Percentiles rank a stretch among this genome's conserved stretches.
Conservation (phyloP, 441 rosid species). For the Pelargonium citronellum region DNA sequence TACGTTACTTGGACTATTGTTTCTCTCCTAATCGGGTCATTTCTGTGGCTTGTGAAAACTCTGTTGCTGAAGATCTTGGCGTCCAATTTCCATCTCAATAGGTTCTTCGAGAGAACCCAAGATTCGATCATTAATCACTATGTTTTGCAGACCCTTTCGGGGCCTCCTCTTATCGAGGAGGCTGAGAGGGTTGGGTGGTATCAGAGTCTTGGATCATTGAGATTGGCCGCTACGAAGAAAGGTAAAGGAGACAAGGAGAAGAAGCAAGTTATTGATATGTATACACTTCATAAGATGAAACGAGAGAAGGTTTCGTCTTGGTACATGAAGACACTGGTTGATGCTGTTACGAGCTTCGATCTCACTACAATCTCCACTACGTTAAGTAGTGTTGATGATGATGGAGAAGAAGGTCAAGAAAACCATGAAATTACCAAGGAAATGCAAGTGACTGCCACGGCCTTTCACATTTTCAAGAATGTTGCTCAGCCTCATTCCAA, state of each 20-base stretch:
- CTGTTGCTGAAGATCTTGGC: constrained; percentile 71
- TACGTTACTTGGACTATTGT: constrained; percentile 59
- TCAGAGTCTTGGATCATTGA: constrained; percentile 40
- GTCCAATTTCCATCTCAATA: constrained; percentile 67
- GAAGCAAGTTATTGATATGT: constrained; percentile 69
- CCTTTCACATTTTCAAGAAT: constrained; percentile 51
- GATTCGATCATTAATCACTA: constrained; percentile 81
- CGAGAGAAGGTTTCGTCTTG: constrained; percentile 78
- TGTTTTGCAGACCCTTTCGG: constrained; percentile 66
- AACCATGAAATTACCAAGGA: constrained; percentile 73
- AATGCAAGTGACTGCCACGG: constrained; percentile 74
- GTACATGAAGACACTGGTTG: constrained; percentile 83
- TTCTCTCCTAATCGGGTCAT: constrained; percentile 55
- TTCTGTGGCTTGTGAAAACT: constrained; percentile 63
- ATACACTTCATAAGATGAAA: constrained; percentile 59
- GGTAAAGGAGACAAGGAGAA: constrained; percentile 20
- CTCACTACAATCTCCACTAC: constrained; percentile 64
- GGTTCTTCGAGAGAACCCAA: constrained; percentile 83
- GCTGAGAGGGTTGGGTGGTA: constrained; percentile 46
- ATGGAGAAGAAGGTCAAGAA: constrained; percentile 27
- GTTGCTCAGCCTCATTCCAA: constrained; percentile 34
- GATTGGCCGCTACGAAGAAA: constrained; percentile 41
- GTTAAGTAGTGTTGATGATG: constrained; percentile 33
- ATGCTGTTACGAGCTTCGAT: constrained; percentile 68
- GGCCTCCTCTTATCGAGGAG: constrained; percentile 70